These are phyloP conservation scores for Apostasia shenzhenica DNA, from an alignment of 106 monocot genomes.

Conservation along the genomic window DNA sequence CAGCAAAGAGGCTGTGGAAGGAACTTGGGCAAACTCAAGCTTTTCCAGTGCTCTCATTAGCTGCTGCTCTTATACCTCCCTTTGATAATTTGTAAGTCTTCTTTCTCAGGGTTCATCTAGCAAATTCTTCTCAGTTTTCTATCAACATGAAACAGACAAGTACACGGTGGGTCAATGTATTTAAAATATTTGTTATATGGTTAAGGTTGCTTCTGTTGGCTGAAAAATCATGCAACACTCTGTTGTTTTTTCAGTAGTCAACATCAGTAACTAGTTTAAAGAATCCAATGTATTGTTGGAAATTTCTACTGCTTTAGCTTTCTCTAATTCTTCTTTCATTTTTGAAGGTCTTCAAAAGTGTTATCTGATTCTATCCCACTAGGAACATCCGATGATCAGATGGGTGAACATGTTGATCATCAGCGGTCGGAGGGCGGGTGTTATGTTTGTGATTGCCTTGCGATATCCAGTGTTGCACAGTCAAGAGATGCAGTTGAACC, in stretches of 20 bases:
- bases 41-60: slow-evolving; percentile 53
- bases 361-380: slow-evolving; percentile 40
- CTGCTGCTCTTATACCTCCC: slow-evolving; percentile 59
- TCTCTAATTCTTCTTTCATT: slow-evolving; percentile 5
- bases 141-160: neutral
- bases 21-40: slow-evolving; percentile 39
- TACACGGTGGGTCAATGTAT: too few species aligned
- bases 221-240: too few species aligned
- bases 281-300: neutral
- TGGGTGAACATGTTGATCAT: slow-evolving; percentile 13
- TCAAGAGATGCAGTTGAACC: slow-evolving; percentile 67
- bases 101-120: neutral
- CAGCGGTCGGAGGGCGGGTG: slow-evolving; percentile 11
- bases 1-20: slow-evolving; percentile 39
- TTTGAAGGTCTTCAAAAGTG: slow-evolving; percentile 53
- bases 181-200: too few species aligned
- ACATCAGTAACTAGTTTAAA: too few species aligned
- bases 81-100: slow-evolving; percentile 67
- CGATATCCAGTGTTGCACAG: slow-evolving; percentile 30
- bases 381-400: slow-evolving; percentile 19
- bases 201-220: too few species aligned
- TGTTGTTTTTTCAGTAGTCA: too few species aligned
- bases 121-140: slow-evolving; percentile 3
- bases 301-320: neutral
- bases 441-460: slow-evolving; percentile 31